phyloP scores from a whole-genome alignment of 192 early-diverging fungal genomes.

The Neocallimastix lanati region DNA sequence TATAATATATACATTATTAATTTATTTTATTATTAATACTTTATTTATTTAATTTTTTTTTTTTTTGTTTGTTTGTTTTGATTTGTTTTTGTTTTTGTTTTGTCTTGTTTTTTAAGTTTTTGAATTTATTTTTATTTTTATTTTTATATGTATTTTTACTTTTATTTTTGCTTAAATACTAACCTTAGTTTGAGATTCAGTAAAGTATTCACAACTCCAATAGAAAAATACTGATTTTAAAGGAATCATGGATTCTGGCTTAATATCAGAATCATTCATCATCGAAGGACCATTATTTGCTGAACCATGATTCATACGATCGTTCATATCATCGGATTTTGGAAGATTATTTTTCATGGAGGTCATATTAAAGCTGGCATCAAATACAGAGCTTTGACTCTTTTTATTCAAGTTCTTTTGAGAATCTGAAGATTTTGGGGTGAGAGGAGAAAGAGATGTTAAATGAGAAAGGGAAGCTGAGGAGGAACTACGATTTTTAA shows the following conservation, averaged over 20 bases:
- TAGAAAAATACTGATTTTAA: slow-evolving; percentile 54
- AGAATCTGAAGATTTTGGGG: neutral
- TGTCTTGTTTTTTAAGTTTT: no score
- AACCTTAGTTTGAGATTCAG: slow-evolving; percentile 71
- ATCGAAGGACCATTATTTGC: neutral
- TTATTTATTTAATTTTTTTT: no score
- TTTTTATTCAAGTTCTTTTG: neutral
- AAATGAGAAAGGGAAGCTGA: neutral
- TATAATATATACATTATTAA: no score
- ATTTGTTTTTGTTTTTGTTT: no score
- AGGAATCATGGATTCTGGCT: slow-evolving; percentile 10
- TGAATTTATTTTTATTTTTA: no score
- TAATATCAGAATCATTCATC: neutral
- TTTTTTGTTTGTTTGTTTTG: no score
- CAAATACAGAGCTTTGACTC: neutral
- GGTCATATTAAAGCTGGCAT: neutral
- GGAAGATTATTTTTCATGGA: neutral
- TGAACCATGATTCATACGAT: neutral
- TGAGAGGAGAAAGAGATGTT: neutral
- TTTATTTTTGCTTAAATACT: slow-evolving; percentile 1
- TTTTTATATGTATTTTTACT: slow-evolving; percentile 1
- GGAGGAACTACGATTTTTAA: neutral
- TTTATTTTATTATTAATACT: no score
- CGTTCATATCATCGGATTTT: neutral
- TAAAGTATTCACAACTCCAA: slow-evolving; percentile 75